These are phyloP conservation scores for Tetrapisispora arboricola DNA, from an alignment of 805 yeast genomes.

Conservation along the genomic window DNA sequence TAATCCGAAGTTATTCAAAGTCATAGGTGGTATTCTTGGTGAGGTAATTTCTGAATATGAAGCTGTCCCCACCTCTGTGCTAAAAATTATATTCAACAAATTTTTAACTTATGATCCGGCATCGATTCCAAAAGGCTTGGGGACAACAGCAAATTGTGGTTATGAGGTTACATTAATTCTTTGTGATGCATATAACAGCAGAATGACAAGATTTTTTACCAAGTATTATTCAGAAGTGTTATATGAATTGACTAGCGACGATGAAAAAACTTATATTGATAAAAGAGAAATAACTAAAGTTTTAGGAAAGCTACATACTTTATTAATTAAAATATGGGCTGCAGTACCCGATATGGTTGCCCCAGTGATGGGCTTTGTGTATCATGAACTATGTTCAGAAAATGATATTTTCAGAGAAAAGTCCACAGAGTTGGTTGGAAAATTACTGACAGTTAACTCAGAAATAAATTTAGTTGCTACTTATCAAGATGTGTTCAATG, in stretches of 20 bases:
- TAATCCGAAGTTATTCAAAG: slow-evolving; percentile 45
- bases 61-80: slow-evolving; percentile 46
- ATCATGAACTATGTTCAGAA: slow-evolving; percentile 71
- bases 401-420: slow-evolving; percentile 48
- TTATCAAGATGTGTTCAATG: slow-evolving; percentile 51
- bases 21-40: slow-evolving; percentile 59
- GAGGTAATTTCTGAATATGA: slow-evolving; percentile 68
- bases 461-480: slow-evolving; percentile 46
- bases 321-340: slow-evolving; percentile 64
- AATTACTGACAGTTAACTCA: slow-evolving; percentile 42
- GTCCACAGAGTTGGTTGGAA: slow-evolving; percentile 68
- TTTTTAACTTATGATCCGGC: slow-evolving; percentile 35
- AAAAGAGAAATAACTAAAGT: slow-evolving; percentile 25
- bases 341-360: slow-evolving; percentile 63
- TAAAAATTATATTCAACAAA: slow-evolving; percentile 55
- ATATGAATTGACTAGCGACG: slow-evolving; percentile 36
- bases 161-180: slow-evolving; percentile 55
- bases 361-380: slow-evolving; percentile 67
- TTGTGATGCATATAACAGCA: slow-evolving; percentile 60
- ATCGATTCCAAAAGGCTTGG: slow-evolving; percentile 24
- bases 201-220: slow-evolving; percentile 66
- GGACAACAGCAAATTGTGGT: slow-evolving; percentile 38
- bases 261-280: slow-evolving; percentile 12
- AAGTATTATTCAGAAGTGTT: slow-evolving; percentile 71
- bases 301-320: slow-evolving; percentile 49